Conservation (phyloP, 257 asterid species). For the Solanum piurae region DNA sequence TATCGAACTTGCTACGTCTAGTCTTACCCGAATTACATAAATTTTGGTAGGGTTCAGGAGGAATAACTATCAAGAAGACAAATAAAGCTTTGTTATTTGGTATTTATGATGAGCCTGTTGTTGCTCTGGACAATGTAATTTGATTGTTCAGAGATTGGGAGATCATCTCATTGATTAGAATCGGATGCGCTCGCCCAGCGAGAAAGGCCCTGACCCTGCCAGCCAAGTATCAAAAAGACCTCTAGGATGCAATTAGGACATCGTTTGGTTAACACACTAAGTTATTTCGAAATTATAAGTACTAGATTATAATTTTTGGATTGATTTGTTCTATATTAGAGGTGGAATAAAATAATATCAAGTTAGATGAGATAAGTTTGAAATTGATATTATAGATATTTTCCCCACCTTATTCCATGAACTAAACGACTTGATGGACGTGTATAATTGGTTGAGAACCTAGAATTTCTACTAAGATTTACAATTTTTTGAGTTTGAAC, state of each 20-base stretch:
- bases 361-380: background rate
- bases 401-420: background rate
- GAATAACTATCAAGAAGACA: conserved; percentile 59
- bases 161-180: background rate
- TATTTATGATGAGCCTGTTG: conserved; percentile 54
- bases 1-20: background rate
- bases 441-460: background rate
- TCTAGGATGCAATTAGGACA: background rate
- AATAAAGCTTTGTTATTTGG: conserved; percentile 43
- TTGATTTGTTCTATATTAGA: rapidly evolving
- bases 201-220: too few relatives aligned
- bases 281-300: too few relatives aligned
- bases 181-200: too few relatives aligned
- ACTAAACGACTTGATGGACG: too few relatives aligned
- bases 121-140: conserved; percentile 24
- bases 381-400: too few relatives aligned
- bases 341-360: too few relatives aligned
- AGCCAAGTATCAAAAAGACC: too few relatives aligned
- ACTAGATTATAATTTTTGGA: background rate
- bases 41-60: conserved; percentile 55
- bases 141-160: background rate
- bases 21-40: background rate
- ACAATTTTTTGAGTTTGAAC: background rate
- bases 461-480: background rate
- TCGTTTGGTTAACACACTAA: background rate